A percentile compares a stretch with the other conserved stretches of the same genome.
phyloP scores from a whole-genome alignment of 352 stramenopile species.

The Pythium angustatum region DNA sequence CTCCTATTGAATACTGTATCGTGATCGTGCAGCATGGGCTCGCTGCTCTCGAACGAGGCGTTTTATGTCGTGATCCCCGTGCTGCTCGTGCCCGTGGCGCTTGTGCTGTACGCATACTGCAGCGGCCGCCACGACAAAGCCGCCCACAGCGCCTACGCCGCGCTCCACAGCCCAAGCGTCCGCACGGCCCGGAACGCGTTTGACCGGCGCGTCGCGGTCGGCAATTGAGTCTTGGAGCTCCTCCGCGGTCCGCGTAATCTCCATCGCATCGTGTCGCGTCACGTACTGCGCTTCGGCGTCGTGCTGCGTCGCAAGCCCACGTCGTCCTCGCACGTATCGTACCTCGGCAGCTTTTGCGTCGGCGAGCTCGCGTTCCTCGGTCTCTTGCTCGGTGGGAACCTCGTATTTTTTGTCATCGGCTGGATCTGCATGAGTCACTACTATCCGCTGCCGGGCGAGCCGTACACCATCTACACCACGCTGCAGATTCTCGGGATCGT shows the following conservation, averaged over 20 bases:
- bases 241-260: conserved; percentile 31
- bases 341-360: conserved; percentile 38
- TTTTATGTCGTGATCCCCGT: conserved; percentile 10
- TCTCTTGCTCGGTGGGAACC: conserved; percentile 49
- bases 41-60: conserved; percentile 2
- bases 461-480: conserved; percentile 48
- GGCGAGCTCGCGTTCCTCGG: conserved; percentile 67
- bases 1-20: no score
- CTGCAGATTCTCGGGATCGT: conserved; percentile 53
- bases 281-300: conserved; percentile 40
- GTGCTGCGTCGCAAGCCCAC: conserved; percentile 50
- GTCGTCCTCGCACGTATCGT: conserved; percentile 16
- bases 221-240: conserved; percentile 16
- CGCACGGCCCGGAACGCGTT: conserved; percentile 19
- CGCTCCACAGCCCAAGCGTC: conserved; percentile 20
- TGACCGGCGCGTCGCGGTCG: conserved; percentile 29
- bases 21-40: conserved; percentile 1
- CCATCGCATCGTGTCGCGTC: conserved; percentile 38
- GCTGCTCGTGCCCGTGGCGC: background rate
- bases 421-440: conserved; percentile 34
- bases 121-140: conserved; percentile 9
- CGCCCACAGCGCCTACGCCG: conserved; percentile 16
- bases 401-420: conserved; percentile 49
- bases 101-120: conserved; percentile 16
- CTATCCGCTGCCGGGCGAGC: conserved; percentile 9